Base-by-base conservation (phyloP, 768 basidiomycete species). In the Austroboletus festivus region DNA sequence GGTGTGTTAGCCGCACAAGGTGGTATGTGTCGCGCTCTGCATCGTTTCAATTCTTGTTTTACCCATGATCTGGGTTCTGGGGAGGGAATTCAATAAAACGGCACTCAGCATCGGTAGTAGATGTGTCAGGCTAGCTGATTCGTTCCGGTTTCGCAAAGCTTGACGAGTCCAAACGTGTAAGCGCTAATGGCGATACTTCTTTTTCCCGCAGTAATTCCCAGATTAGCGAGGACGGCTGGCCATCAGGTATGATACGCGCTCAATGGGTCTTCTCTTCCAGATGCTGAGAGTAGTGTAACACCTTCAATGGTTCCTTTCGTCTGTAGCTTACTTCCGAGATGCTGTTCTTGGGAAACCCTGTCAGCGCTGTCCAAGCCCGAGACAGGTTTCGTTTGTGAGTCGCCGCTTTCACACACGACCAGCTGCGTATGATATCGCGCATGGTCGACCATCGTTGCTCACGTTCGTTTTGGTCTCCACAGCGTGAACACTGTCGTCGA, bases 401-500 rank as follows among this genome's bases (percentile, higher is more conserved):
- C 16, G 12, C 56, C 41, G 53, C 45, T 51, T 50, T 54, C 53
- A 42, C 45, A 52, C 53, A 41, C 53, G n/a, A 19, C 31, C 53
- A 50, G 26, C 52, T 50, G 45, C 44, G 35, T 48, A 52, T 24
- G 54, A 48, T 39, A 11, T 35, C 20, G n/a, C 20, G 18, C 21
- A 26, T 5, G 19, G 18, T 50, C 55, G 39, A 22, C 51, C 24
- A 51, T 59, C 53, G n/a, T 4, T 12, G 38, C 53, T 53, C 49
- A 53, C 50, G 38, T 46, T 49, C 48, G 26, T 52, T 51, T 44
- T 30, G 39, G 20, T 13, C 35, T 11, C 23, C 50, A 38, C 42
- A 87, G 88, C 62, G 82, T 93, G 40, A 93, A 91, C 66, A 60
- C 69, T 44, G 75, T 92, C 10, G 87, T 88, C 2, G 77, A 82